These are phyloP conservation scores for Aspergillus persii DNA, from an alignment of 2,329 filamentous ascomycete species.

Conservation along the genomic window DNA sequence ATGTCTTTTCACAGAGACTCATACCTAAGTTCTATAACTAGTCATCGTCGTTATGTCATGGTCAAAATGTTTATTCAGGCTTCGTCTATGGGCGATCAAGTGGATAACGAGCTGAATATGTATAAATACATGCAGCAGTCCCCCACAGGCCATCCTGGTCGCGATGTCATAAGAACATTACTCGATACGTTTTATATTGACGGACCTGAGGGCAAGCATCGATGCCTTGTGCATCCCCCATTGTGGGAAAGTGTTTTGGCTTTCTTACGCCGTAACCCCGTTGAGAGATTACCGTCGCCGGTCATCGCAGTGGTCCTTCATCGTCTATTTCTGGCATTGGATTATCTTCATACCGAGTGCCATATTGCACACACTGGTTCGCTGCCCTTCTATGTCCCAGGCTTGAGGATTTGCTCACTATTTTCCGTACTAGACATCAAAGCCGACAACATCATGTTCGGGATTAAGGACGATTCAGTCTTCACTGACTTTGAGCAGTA, in stretches of 20 bases:
- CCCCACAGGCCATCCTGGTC: constrained; percentile 29
- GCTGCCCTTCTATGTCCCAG: too few relatives aligned
- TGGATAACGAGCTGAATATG: constrained; percentile 43
- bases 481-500: constrained; percentile 41
- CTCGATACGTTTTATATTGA: constrained; percentile 37
- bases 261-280: constrained; percentile 44
- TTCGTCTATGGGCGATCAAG: constrained; percentile 25
- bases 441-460: constrained; percentile 49
- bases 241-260: constrained; percentile 44
- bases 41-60: constrained; percentile 28
- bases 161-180: constrained; percentile 27
- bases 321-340: constrained; percentile 44
- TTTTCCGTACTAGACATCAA: constrained; percentile 39
- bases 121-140: constrained; percentile 39
- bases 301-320: constrained; percentile 39
- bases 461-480: constrained; percentile 41
- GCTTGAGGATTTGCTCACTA: constrained; percentile 13
- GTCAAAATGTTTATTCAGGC: constrained; percentile 32
- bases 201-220: constrained; percentile 30
- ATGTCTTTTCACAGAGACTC: too few relatives aligned
- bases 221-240: constrained; percentile 41
- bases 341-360: constrained; percentile 49
- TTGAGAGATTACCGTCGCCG: constrained; percentile 33
- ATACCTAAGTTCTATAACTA: constrained; percentile 10
- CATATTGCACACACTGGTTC: constrained; percentile 48